phyloP scores from a whole-genome alignment of 2,329 filamentous ascomycete genomes.

The Diaporthe citrichinensis region DNA sequence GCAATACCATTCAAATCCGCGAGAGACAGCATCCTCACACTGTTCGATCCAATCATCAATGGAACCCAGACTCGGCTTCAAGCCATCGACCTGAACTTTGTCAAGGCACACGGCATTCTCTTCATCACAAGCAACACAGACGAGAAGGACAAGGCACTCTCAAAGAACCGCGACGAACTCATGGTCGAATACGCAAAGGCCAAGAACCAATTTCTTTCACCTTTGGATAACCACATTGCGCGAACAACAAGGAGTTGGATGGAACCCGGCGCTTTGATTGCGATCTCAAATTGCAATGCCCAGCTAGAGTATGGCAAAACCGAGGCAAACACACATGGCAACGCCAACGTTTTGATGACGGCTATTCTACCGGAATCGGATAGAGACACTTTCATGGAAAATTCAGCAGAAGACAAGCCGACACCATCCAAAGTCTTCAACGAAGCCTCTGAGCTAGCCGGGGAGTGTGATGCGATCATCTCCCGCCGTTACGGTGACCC shows the following conservation, averaged over 20 bases:
- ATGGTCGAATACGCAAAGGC: constrained; percentile 13
- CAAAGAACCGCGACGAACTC: constrained; percentile 49
- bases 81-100: constrained; percentile 71
- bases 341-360: constrained; percentile 59
- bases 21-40: constrained; percentile 59
- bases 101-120: constrained; percentile 74
- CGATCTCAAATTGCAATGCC: constrained; percentile 69
- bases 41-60: constrained; percentile 68
- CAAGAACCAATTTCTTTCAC: constrained; percentile 61
- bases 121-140: constrained; percentile 56
- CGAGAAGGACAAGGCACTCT: constrained; percentile 31
- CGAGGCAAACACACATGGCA: constrained; percentile 30
- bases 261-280: constrained; percentile 68
- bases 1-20: constrained; percentile 77
- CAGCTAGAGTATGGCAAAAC: constrained; percentile 66
- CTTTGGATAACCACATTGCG: constrained; percentile 71
- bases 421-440: constrained; percentile 48
- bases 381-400: constrained; percentile 26
- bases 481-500: constrained; percentile 68
- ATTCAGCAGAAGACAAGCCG: constrained; percentile 14
- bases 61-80: constrained; percentile 48
- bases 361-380: constrained; percentile 47
- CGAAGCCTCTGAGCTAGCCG: constrained; percentile 57
- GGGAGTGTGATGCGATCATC: constrained; percentile 61
- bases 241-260: constrained; percentile 66